Base-by-base conservation (phyloP, 2,329 filamentous ascomycete genomes). In the Hirsutella minnesotensis region DNA sequence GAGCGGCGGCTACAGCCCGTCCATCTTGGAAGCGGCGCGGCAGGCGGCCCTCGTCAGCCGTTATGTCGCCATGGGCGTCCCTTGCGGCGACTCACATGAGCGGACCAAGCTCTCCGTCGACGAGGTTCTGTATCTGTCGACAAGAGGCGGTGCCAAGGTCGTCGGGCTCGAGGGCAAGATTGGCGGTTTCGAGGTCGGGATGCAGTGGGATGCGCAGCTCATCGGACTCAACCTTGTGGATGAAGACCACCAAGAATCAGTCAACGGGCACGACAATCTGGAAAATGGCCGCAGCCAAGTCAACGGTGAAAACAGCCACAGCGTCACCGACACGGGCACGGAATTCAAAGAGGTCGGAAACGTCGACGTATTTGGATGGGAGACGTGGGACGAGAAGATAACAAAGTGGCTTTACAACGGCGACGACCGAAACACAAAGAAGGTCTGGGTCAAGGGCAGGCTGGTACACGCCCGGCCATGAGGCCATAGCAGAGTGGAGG, bases 351-450 rank as follows among this genome's bases (percentile, higher is more conserved):
- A 72, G 3, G 64, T 65, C 2, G 80, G 82, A 0, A 79, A 81
- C 38, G 86, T 95, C 0, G 88, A 95, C 61, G 61, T 95, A 0
- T 98, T 95, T 67, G 89, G 88, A 1, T 87, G 82, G 76, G 90
- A 96, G 72, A 76, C 57, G n/a, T 94, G 85, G 86, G 77, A 83
- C 33, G 86, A 96, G 55, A 77, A 70, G 55, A 66, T 96, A 10
- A 85, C 86, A 41, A 98, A 98, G 69, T 98, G 92, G 92, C 69
- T 96, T 47, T 98, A 85, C 64, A 84, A 78, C 50, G 92, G 92
- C 0, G 89, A 96, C 67, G 92, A 96, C 64, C 72, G 90, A 51
- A 96, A 96, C 61, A 90, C 88, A 3, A 73, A 73, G 53, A 79
- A 73, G 51, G 92, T 98, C 5, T 98, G 90, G 90, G 88, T 96